A percentile compares a stretch with the other conserved stretches of the same genome.
Conservation (phyloP, 345 rosid genomes). For the Eucalyptus paniculata region DNA sequence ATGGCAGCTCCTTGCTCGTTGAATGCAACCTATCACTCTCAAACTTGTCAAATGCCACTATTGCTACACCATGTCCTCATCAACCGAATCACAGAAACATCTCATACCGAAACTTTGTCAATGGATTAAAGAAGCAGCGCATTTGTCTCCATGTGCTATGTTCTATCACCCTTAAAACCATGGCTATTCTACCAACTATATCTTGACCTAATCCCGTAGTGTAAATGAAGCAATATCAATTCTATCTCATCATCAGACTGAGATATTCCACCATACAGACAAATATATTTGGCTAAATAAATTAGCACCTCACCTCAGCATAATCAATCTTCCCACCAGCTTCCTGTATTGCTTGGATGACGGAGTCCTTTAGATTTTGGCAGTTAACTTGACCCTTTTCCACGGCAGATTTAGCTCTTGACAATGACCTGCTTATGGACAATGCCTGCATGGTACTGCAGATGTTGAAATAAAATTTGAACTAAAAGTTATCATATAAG, state of each 20-base stretch:
- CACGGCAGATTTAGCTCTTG: constrained; percentile 33
- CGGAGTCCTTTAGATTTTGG: constrained; percentile 26
- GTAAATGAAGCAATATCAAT: background rate
- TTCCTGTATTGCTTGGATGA: constrained; percentile 28
- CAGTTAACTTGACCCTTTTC: constrained; percentile 31
- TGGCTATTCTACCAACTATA: background rate
- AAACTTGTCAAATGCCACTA: background rate
- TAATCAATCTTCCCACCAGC: constrained; percentile 79
- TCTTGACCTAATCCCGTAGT: background rate
- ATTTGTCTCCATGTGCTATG: background rate
- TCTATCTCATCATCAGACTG: background rate
- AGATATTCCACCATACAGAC: background rate
- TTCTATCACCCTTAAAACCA: background rate
- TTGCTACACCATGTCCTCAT: background rate
- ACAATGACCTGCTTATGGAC: constrained; percentile 62
- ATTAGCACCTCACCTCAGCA: constrained; percentile 44
- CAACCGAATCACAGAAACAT: background rate
- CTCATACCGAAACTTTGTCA: background rate
- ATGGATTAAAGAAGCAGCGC: background rate
- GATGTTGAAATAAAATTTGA: background rate
- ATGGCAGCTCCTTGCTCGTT: background rate
- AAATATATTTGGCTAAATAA: background rate
- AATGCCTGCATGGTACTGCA: constrained; percentile 39
- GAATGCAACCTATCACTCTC: background rate
- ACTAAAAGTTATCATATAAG: background rate